A percentile compares a stretch with the other conserved stretches of the same genome.
phyloP scores from a whole-genome alignment of 805 yeast species.

The Kazachstania africana region DNA sequence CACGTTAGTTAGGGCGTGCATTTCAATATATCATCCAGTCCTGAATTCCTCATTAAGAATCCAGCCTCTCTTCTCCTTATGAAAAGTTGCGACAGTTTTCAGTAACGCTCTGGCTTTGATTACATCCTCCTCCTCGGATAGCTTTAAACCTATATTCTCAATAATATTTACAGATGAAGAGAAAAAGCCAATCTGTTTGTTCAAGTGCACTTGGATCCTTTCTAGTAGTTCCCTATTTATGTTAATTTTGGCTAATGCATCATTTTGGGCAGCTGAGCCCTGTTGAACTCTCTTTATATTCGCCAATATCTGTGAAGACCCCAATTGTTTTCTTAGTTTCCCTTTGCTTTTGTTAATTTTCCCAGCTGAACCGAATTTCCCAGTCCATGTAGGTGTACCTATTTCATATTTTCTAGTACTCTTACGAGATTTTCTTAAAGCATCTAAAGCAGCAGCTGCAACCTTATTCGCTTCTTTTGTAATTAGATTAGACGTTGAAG shows the following conservation, averaged over 20 bases:
- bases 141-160: slow-evolving; percentile 25
- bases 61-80: slow-evolving; percentile 51
- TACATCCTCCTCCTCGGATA: slow-evolving; percentile 42
- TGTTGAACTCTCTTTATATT: slow-evolving; percentile 13
- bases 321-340: slow-evolving; percentile 2
- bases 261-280: slow-evolving; percentile 7
- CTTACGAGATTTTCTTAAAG: slow-evolving; percentile 43
- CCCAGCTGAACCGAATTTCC: slow-evolving; percentile 81
- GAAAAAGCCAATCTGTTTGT: slow-evolving; percentile 26
- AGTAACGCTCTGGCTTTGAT: slow-evolving; percentile 56
- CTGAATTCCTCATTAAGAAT: slow-evolving; percentile 42
- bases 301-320: slow-evolving; percentile 17
- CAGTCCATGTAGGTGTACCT: slow-evolving; percentile 96
- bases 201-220: slow-evolving; percentile 31
- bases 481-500: slow-evolving; percentile 25
- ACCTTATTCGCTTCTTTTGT: slow-evolving; percentile 52
- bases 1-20: no score
- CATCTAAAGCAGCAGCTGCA: slow-evolving; percentile 42
- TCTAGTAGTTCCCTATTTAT: slow-evolving; percentile 2
- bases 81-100: slow-evolving; percentile 59
- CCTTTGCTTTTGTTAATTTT: slow-evolving; percentile 25
- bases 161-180: slow-evolving; percentile 42
- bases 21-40: neutral
- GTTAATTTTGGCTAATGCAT: no score
- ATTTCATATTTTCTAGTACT: slow-evolving; percentile 33